Evolutionary conservation across 208 protist species (phyloP).

Genomic region (Trypanosoma boissoni): DNA sequence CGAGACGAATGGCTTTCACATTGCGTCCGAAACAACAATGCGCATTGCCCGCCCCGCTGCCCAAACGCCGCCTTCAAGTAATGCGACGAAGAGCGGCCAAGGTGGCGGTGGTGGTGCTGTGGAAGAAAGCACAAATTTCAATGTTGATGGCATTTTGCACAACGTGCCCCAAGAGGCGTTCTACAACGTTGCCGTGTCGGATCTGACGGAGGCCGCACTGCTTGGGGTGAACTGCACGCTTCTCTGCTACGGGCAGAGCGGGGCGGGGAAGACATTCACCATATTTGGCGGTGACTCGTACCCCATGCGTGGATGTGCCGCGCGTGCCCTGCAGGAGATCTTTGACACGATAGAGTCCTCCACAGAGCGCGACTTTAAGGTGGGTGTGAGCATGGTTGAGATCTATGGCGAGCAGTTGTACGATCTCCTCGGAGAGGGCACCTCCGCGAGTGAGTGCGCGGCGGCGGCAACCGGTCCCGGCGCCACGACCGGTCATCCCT

Average conservation of each 20-base stretch:
- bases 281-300: slow-evolving; percentile 57
- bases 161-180: slow-evolving; percentile 51
- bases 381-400: slow-evolving; percentile 63
- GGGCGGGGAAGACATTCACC: slow-evolving; percentile 80
- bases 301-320: slow-evolving; percentile 55
- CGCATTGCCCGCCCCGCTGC: slow-evolving; percentile 13
- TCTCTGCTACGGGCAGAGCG: slow-evolving; percentile 71
- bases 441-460: background rate
- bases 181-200: slow-evolving; percentile 31
- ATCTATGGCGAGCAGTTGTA: slow-evolving; percentile 71
- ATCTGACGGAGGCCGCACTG: slow-evolving; percentile 32
- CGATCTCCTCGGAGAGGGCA: slow-evolving; percentile 47
- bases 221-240: slow-evolving; percentile 63
- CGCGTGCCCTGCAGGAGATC: slow-evolving; percentile 56
- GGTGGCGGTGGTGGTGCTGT: slow-evolving; percentile 2
- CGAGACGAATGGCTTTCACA: background rate
- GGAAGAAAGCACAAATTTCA: slow-evolving; percentile 47
- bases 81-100: background rate
- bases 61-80: background rate
- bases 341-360: slow-evolving; percentile 47
- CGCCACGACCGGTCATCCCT: background rate
- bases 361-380: slow-evolving; percentile 39
- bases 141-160: slow-evolving; percentile 63
- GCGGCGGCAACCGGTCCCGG: background rate
- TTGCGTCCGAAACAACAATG: slow-evolving; percentile 13